These are phyloP conservation scores for Xylaria intraflava DNA, from an alignment of 495 filamentous ascomycete genomes.

Conservation along the genomic window DNA sequence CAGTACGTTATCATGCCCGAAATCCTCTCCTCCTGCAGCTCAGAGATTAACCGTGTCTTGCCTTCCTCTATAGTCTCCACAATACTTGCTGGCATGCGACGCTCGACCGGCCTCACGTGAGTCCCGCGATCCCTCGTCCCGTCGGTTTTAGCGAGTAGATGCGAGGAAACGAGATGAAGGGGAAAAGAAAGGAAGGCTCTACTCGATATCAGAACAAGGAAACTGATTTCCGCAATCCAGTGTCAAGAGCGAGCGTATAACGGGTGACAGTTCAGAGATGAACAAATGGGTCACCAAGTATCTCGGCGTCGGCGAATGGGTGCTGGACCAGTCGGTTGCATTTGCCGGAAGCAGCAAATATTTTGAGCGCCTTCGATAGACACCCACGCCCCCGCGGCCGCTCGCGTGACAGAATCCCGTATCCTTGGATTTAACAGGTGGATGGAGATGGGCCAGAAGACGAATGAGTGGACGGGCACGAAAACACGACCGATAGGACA, in stretches of 20 bases:
- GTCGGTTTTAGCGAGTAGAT: not conserved
- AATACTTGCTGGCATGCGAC: constrained; percentile 91
- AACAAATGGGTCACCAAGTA: constrained; percentile 92
- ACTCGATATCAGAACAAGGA: not conserved
- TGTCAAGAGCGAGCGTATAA: constrained; percentile 77
- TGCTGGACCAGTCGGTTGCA: constrained; percentile 94
- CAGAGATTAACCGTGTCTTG: constrained; percentile 17
- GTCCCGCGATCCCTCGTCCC: constrained; percentile 27
- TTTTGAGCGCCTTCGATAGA: constrained; percentile 78
- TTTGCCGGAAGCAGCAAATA: constrained; percentile 78
- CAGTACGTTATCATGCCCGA: constrained; percentile 45
- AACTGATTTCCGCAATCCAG: constrained; percentile 56
- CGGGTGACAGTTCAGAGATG: constrained; percentile 71
- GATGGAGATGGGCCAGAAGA: not conserved
- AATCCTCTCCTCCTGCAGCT: not conserved
- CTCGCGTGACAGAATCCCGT: not conserved
- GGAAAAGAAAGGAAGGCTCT: not conserved
- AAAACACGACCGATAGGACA: not conserved
- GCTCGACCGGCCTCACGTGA: constrained; percentile 96
- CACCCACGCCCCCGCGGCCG: not conserved
- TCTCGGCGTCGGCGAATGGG: constrained; percentile 91
- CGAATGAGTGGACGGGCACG: constrained; percentile 2
- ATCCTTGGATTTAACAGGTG: not conserved
- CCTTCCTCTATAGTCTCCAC: constrained; percentile 62
- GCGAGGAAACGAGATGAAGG: not conserved